phyloP scores from a whole-genome alignment of 2,329 filamentous ascomycete genomes.

The Neonectria sp. region DNA sequence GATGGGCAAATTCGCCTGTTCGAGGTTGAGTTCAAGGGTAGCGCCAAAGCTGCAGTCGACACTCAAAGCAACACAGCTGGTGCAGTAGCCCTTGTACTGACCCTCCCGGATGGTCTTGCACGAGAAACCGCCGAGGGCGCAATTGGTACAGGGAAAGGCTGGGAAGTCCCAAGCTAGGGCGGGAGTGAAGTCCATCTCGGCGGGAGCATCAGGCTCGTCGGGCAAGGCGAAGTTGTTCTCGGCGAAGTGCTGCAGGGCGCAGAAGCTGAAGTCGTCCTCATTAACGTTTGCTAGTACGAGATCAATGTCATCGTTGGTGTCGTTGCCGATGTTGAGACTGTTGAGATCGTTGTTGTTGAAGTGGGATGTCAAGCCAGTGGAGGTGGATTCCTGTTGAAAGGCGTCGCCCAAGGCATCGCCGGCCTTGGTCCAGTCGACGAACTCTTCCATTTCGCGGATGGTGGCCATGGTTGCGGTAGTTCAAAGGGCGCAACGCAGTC shows the following conservation, averaged over 20 bases:
- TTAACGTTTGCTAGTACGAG: conserved; percentile 69
- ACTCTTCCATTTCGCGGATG: conserved; percentile 72
- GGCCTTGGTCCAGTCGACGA: conserved; percentile 74
- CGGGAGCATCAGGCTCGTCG: conserved; percentile 49
- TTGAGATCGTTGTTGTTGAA: conserved; percentile 29
- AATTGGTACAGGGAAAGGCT: conserved; percentile 66
- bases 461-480: conserved; percentile 49
- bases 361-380: conserved; percentile 55
- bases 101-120: conserved; percentile 75
- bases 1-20: conserved; percentile 57
- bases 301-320: conserved; percentile 60
- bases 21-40: conserved; percentile 52
- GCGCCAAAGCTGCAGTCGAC: conserved; percentile 71
- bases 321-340: background rate
- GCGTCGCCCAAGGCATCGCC: conserved; percentile 55
- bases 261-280: conserved; percentile 73
- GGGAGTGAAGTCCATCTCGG: conserved; percentile 44
- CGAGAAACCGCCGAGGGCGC: conserved; percentile 66
- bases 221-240: conserved; percentile 54
- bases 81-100: conserved; percentile 73
- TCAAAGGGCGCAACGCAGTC: conserved; percentile 34
- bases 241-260: conserved; percentile 71
- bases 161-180: conserved; percentile 58
- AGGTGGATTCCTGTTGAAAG: conserved; percentile 51
- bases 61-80: conserved; percentile 73